Percentiles rank a stretch among this genome's conserved stretches.
These are phyloP conservation scores for maize (Zea mays) DNA, from an alignment of 176 grass and related monocot species.

Conservation along the genomic window DNA sequence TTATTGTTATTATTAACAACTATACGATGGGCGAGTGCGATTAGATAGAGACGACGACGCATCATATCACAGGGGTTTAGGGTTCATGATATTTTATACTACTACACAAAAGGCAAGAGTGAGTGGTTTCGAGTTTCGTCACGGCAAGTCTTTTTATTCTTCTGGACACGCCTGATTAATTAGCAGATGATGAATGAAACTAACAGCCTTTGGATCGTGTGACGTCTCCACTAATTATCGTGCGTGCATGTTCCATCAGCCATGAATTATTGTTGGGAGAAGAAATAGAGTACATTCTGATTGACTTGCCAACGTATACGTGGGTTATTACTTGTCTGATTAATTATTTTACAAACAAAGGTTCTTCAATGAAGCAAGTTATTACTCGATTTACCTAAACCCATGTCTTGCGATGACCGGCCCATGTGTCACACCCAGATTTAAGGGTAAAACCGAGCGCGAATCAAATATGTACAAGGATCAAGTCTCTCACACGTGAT, in stretches of 20 bases:
- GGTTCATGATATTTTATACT: too few relatives aligned
- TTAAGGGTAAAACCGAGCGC: too few relatives aligned
- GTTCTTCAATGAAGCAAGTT: too few relatives aligned
- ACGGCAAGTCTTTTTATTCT: not conserved
- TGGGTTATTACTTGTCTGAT: too few relatives aligned
- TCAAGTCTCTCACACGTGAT: too few relatives aligned
- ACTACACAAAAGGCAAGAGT: conserved; percentile 7
- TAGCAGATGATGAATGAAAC: too few relatives aligned
- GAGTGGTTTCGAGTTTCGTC: not conserved
- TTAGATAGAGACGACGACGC: conserved; percentile 38
- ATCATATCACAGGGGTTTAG: not conserved
- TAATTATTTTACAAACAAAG: too few relatives aligned
- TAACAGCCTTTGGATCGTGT: not conserved
- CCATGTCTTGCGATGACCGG: too few relatives aligned
- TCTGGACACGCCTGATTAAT: not conserved
- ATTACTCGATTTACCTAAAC: too few relatives aligned
- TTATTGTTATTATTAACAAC: not conserved
- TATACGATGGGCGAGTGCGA: conserved; percentile 22
- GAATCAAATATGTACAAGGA: too few relatives aligned
- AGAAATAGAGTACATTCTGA: not conserved
- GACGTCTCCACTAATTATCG: not conserved
- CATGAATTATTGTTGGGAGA: not conserved
- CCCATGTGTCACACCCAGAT: too few relatives aligned
- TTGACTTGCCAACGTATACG: not conserved
- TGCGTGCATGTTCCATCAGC: not conserved